These are phyloP conservation scores for Dendrocalamus sinicus DNA, from an alignment of 176 grass and related monocot genomes.

Conservation along the genomic window DNA sequence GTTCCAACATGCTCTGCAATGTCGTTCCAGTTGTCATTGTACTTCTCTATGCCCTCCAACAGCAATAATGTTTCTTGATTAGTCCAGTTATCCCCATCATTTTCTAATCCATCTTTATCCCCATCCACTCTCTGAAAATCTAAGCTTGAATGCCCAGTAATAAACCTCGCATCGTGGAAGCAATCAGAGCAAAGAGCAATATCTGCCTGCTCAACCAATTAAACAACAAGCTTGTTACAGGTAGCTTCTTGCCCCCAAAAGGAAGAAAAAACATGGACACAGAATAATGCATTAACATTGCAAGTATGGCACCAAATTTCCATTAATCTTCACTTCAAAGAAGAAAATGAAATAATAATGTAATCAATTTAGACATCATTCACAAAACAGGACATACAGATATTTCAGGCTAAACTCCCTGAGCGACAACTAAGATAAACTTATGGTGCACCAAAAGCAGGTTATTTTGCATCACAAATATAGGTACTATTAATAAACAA, in stretches of 20 bases:
- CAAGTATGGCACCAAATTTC: too few species aligned
- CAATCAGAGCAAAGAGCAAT: slow-evolving; percentile 73
- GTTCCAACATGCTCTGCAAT: slow-evolving; percentile 87
- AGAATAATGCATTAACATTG: too few species aligned
- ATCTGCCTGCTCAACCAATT: slow-evolving; percentile 73
- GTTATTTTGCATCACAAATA: too few species aligned
- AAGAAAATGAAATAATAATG: too few species aligned
- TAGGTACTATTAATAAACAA: too few species aligned
- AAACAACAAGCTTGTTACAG: slow-evolving; percentile 31
- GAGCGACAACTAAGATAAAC: too few species aligned
- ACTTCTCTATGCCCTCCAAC: slow-evolving; percentile 91
- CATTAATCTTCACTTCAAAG: too few species aligned
- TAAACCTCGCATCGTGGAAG: slow-evolving; percentile 85
- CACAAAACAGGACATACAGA: too few species aligned
- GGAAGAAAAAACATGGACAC: too few species aligned
- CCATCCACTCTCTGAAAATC: slow-evolving; percentile 78
- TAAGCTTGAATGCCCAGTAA: slow-evolving; percentile 80
- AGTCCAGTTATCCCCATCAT: slow-evolving; percentile 79
- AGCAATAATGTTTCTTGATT: slow-evolving; percentile 88
- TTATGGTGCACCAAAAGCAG: too few species aligned
- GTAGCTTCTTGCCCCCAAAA: not conserved
- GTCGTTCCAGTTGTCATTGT: slow-evolving; percentile 82
- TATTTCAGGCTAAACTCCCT: too few species aligned
- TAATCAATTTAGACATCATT: too few species aligned
- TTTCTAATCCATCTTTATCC: slow-evolving; percentile 56